Conservation (phyloP, 306 rosid species). For the Rosa rugosa region DNA sequence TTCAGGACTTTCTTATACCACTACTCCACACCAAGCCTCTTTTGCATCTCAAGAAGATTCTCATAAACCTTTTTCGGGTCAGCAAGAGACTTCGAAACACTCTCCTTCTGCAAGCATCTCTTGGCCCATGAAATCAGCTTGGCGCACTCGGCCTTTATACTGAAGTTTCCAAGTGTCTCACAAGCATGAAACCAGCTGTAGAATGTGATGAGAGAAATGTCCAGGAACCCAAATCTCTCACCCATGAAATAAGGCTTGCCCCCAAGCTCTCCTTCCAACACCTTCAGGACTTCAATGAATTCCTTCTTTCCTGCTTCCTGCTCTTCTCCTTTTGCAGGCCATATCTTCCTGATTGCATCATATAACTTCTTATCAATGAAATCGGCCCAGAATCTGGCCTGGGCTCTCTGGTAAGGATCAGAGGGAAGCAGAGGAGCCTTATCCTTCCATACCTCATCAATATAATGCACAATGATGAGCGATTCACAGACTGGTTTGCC, state of each 20-base stretch:
- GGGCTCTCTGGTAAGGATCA: too few relatives aligned
- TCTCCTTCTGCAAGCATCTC: conserved; percentile 14
- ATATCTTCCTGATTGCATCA: too few relatives aligned
- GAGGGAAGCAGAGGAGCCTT: too few relatives aligned
- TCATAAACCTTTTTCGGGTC: conserved; percentile 18
- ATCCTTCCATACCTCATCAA: neutral
- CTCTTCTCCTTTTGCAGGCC: too few relatives aligned
- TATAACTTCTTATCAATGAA: too few relatives aligned
- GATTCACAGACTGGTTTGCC: too few relatives aligned
- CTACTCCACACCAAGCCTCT: neutral
- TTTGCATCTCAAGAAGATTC: conserved; percentile 11
- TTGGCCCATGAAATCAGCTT: conserved; percentile 23
- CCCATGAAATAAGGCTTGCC: conserved; percentile 27
- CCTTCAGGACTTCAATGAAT: neutral
- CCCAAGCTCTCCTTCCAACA: neutral
- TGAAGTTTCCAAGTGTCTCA: conserved; percentile 19
- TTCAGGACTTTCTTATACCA: too few relatives aligned
- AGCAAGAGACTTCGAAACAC: conserved; percentile 28
- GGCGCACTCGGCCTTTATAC: conserved; percentile 20
- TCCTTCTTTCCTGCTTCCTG: too few relatives aligned
- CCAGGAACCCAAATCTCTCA: conserved; percentile 28
- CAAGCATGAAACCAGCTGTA: conserved; percentile 12
- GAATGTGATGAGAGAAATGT: conserved; percentile 29
- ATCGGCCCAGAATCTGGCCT: too few relatives aligned
- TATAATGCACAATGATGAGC: neutral